Conservation (phyloP, 2,329 filamentous ascomycete species). For the Cercospora nicotianae region DNA sequence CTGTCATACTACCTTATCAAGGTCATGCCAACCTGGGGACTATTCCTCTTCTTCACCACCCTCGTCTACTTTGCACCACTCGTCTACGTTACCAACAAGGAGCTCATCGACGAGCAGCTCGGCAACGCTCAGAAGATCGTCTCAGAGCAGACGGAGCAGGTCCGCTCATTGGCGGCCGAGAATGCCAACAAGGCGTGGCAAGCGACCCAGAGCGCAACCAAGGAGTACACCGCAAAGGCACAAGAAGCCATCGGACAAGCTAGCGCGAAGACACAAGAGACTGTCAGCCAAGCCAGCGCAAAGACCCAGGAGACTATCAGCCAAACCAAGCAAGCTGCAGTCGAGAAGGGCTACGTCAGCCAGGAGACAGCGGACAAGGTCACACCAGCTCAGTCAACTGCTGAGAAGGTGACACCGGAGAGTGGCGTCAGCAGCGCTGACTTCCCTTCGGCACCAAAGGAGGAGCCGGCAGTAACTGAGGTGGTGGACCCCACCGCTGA, state of each 20-base stretch:
- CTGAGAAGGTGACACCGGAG: conserved; percentile 25
- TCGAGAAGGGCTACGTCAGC: conserved; percentile 40
- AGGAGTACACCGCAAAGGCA: conserved; percentile 61
- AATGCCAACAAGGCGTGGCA: conserved; percentile 60
- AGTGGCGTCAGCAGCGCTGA: conserved; percentile 22
- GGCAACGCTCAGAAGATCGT: conserved; percentile 55
- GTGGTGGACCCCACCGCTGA: conserved; percentile 19
- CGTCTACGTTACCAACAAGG: conserved; percentile 65
- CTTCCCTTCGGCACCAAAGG: conserved; percentile 29
- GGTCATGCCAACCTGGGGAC: conserved; percentile 64
- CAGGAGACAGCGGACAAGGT: conserved; percentile 37
- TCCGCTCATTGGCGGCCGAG: conserved; percentile 61
- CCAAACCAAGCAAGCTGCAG: conserved; percentile 41
- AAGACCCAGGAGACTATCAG: conserved; percentile 59
- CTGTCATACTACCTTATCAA: conserved; percentile 65
- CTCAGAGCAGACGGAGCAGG: conserved; percentile 59
- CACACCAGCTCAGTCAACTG: conserved; percentile 34
- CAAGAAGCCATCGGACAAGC: conserved; percentile 59
- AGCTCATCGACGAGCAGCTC: conserved; percentile 62
- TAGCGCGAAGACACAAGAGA: conserved; percentile 57
- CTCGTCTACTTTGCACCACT: conserved; percentile 61
- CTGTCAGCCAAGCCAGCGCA: conserved; percentile 59
- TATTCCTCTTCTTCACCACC: conserved; percentile 58
- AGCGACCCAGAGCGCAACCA: conserved; percentile 59
- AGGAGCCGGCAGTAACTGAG: conserved; percentile 25